These are phyloP conservation scores for Hygrocybe punicea DNA, from an alignment of 768 basidiomycete genomes.

Conservation along the genomic window DNA sequence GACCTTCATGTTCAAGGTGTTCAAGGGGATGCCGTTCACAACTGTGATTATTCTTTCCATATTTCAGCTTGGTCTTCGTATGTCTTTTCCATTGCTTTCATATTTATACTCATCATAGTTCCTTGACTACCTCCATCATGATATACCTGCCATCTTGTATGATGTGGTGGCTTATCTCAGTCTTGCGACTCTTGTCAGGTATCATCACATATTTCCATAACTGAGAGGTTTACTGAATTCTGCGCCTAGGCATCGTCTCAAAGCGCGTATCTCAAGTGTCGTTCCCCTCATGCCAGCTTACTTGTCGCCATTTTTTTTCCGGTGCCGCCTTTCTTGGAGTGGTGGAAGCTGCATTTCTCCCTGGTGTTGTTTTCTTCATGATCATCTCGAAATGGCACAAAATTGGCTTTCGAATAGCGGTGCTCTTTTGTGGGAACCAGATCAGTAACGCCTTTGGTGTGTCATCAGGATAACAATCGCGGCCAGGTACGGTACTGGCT, in stretches of 20 bases:
- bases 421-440: conserved; percentile 68
- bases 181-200: conserved; percentile 54
- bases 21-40: conserved; percentile 59
- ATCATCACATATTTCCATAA: neutral
- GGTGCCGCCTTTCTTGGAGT: conserved; percentile 69
- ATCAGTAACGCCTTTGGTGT: conserved; percentile 82
- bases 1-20: conserved; percentile 58
- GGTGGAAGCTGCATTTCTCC: conserved; percentile 68
- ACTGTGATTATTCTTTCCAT: conserved; percentile 58
- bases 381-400: conserved; percentile 77
- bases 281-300: neutral
- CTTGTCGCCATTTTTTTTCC: conserved; percentile 45
- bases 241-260: conserved; percentile 38
- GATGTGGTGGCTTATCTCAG: conserved; percentile 60
- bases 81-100: conserved; percentile 18
- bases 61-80: conserved; percentile 67
- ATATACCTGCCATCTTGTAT: conserved; percentile 61
- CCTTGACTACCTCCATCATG: conserved; percentile 61
- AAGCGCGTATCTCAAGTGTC: conserved; percentile 23
- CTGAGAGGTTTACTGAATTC: neutral
- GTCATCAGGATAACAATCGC: conserved; percentile 66
- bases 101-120: conserved; percentile 38
- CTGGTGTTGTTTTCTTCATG: conserved; percentile 46
- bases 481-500: conserved; percentile 54
- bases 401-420: conserved; percentile 63